These are phyloP conservation scores for Backusella luteola DNA, from an alignment of 192 early-diverging fungal genomes.

Conservation along the genomic window DNA sequence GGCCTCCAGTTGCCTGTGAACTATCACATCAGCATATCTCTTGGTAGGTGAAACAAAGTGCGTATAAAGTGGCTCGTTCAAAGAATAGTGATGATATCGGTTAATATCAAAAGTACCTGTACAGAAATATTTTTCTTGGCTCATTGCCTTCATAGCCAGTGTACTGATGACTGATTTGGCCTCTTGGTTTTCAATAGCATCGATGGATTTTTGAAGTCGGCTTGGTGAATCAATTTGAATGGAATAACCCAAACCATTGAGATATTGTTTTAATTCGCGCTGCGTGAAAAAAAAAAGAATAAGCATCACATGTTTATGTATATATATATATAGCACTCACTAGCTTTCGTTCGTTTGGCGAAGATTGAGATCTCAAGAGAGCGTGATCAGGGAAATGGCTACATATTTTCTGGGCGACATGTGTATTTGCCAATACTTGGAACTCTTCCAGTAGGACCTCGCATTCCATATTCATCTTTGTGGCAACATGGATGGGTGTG, in stretches of 20 bases:
- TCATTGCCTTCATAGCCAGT: conserved; percentile 86
- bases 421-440: conserved; percentile 95
- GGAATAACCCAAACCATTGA: conserved; percentile 69
- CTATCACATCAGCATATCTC: conserved; percentile 93
- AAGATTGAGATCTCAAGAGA: conserved; percentile 81
- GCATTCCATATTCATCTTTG: conserved; percentile 90
- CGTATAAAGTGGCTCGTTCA: conserved; percentile 92
- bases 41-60: conserved; percentile 98
- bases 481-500: conserved; percentile 83
- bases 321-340: not conserved
- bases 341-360: conserved; percentile 59
- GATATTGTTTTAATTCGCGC: conserved; percentile 40
- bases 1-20: conserved; percentile 87
- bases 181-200: conserved; percentile 59
- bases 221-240: conserved; percentile 69
- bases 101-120: conserved; percentile 77
- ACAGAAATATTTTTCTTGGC: conserved; percentile 96
- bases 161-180: conserved; percentile 71
- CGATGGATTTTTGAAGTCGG: conserved; percentile 52
- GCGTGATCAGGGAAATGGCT: conserved; percentile 91
- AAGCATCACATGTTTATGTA: not conserved
- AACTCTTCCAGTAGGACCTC: conserved; percentile 97
- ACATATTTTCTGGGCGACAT: conserved; percentile 90
- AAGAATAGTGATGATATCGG: conserved; percentile 88
- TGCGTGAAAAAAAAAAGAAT: not conserved